A percentile compares a stretch with the other conserved stretches of the same genome.
Conservation (phyloP, 768 basidiomycete species). For the Amanita fuliginea region DNA sequence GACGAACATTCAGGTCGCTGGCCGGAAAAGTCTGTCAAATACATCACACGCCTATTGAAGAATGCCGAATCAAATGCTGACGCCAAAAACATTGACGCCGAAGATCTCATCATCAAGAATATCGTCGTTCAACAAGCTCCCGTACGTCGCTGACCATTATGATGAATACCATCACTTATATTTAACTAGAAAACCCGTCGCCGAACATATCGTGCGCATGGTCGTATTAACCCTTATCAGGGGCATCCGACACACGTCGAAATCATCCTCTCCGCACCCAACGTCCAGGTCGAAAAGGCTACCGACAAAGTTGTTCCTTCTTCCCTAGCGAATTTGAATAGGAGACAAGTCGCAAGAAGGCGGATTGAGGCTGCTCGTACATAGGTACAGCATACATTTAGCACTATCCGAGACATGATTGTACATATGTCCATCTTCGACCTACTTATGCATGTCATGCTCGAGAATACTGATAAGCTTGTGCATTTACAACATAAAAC, state of each 20-base stretch:
- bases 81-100: constrained; percentile 89
- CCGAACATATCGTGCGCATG: constrained; percentile 97
- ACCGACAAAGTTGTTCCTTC: constrained; percentile 61
- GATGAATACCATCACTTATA: constrained; percentile 4
- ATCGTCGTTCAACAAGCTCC: constrained; percentile 99
- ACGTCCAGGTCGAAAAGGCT: constrained; percentile 82
- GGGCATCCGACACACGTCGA: constrained; percentile 97
- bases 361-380: constrained; percentile 71
- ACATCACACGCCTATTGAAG: constrained; percentile 90
- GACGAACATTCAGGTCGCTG: constrained; percentile 72
- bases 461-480: background rate
- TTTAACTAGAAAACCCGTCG: constrained; percentile 85
- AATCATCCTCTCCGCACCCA: constrained; percentile 74
- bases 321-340: constrained; percentile 61
- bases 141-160: constrained; percentile 35
- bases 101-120: constrained; percentile 91
- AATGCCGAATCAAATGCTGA: constrained; percentile 99
- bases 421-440: background rate
- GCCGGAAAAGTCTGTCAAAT: constrained; percentile 98
- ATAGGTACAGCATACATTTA: background rate
- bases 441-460: background rate
- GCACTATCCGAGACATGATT: background rate
- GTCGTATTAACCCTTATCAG: constrained; percentile 98
- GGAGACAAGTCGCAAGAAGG: constrained; percentile 78
- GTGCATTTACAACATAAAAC: background rate